A percentile compares a stretch with the other conserved stretches of the same genome.
Conservation (phyloP, 2,329 filamentous ascomycete species). For the Talaromyces rugulosus region DNA sequence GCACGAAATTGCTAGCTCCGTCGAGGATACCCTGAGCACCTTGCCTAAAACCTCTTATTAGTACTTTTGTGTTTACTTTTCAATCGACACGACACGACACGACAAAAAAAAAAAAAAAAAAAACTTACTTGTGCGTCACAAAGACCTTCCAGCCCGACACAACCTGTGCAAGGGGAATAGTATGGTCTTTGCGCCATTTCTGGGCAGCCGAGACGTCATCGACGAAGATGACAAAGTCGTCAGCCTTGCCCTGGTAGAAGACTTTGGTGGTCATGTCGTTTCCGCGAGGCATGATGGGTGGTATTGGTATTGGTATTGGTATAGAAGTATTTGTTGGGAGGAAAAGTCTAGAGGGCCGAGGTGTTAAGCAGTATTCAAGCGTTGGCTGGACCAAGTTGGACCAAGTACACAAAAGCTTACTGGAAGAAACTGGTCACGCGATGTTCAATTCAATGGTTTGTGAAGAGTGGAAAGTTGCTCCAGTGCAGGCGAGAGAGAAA, state of each 20-base stretch:
- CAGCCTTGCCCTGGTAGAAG: conserved; percentile 73
- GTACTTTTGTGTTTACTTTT: neutral
- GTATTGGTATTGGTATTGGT: neutral
- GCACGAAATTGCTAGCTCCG: conserved; percentile 65
- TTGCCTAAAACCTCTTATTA: conserved; percentile 55
- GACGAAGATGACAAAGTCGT: conserved; percentile 66
- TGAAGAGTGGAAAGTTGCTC: neutral
- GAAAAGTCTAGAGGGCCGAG: neutral
- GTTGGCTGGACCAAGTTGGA: too few species aligned
- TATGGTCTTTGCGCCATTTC: conserved; percentile 79
- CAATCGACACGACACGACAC: neutral
- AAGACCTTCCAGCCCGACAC: conserved; percentile 87
- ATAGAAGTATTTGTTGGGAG: neutral
- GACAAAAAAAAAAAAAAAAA: neutral
- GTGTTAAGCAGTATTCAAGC: neutral
- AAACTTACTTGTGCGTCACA: conserved; percentile 75
- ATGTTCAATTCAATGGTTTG: neutral
- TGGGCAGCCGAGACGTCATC: conserved; percentile 46
- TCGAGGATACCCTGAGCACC: conserved; percentile 79
- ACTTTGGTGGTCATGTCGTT: conserved; percentile 70
- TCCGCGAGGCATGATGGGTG: conserved; percentile 61
- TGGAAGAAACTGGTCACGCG: neutral
- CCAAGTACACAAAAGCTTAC: neutral
- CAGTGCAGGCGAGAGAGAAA: neutral
- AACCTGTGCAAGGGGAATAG: conserved; percentile 76